Evolutionary conservation across 305 asterid genomes (phyloP), one percentile per base, ranked within the genome.

Genomic region (Fraxinus latifolia): DNA sequence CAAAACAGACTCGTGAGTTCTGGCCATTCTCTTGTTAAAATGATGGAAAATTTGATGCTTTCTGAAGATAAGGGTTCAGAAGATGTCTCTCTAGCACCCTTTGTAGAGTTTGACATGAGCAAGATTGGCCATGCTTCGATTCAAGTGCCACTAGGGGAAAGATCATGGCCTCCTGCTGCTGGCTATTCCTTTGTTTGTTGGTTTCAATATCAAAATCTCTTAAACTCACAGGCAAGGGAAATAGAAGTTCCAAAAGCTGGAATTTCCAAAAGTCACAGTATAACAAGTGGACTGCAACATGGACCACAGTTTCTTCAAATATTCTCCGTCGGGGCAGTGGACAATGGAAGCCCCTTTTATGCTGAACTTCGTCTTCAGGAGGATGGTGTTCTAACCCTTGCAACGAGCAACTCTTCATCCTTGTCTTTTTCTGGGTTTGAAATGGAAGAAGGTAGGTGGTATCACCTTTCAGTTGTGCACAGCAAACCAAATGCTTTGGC

Each of bases 81-180:
- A 83, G 94, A 92, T 87, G 90, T 91, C 85, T 88, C 99, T 86
- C 93, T 96, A 79, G 98, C 99, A 80, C 98, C 99, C 15, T 95
- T 93, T 93, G 93, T 92, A 76, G 98, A 96, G 93, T 89, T 96
- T 83, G 95, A 95, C 88, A 93, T 92, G 99, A 95, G 97, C 91
- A 96, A 92, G 90, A 80, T 79, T 62, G 99, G 99, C 74, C 97
- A 92, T 87, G 98, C 98, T 91, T 96, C 97, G 25, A 90, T 96
- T 86, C 99, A 96, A 89, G 99, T 96, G 86, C 98, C 98, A 83
- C 80, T 96, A 82, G 99, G 99, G 79, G 99, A 96, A 89, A 95
- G 99, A 89, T 93, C 98, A 36, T 96, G 99, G 99, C 99, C 99
- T 83, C 99, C 99, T 80, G 98, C 94, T 74, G 99, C 99, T 84